A percentile compares a stretch with the other conserved stretches of the same genome.
Evolutionary conservation across 2,329 filamentous ascomycete species (phyloP).

Genomic region (Alternaria alternata): DNA sequence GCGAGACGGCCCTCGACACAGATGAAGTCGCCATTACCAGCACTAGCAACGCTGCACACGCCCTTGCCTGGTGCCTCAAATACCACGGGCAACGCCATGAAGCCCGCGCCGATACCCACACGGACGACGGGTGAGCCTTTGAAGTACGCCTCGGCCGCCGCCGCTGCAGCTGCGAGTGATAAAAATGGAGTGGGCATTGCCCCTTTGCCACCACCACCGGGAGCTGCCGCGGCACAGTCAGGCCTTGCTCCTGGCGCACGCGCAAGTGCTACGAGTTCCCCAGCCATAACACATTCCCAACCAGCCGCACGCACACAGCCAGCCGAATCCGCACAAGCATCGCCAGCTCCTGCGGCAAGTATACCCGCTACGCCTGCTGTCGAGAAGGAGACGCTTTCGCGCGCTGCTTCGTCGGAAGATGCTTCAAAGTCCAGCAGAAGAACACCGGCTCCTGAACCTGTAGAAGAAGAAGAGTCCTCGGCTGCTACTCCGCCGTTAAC

Average conservation of each 20-base stretch:
- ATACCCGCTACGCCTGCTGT: constrained; percentile 57
- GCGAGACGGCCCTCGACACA: constrained; percentile 83
- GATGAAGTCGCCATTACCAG: constrained; percentile 92
- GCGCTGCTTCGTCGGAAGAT: constrained; percentile 43
- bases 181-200: constrained; percentile 90
- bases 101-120: constrained; percentile 86
- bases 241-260: constrained; percentile 60
- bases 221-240: constrained; percentile 55
- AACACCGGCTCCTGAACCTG: constrained; percentile 39
- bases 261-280: constrained; percentile 66
- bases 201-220: constrained; percentile 89
- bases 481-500: constrained; percentile 53
- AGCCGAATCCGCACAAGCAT: constrained; percentile 52
- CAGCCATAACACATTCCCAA: constrained; percentile 52
- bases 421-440: constrained; percentile 36
- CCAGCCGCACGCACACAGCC: constrained; percentile 51
- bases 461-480: constrained; percentile 46
- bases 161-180: constrained; percentile 89
- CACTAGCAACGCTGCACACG: constrained; percentile 86
- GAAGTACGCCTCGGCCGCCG: constrained; percentile 96
- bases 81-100: constrained; percentile 74
- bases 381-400: constrained; percentile 53
- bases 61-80: constrained; percentile 70
- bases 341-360: constrained; percentile 58
- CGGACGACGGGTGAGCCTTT: constrained; percentile 87